phyloP scores from a whole-genome alignment of 2,329 filamentous ascomycete species.

The Juglanconis sp. region DNA sequence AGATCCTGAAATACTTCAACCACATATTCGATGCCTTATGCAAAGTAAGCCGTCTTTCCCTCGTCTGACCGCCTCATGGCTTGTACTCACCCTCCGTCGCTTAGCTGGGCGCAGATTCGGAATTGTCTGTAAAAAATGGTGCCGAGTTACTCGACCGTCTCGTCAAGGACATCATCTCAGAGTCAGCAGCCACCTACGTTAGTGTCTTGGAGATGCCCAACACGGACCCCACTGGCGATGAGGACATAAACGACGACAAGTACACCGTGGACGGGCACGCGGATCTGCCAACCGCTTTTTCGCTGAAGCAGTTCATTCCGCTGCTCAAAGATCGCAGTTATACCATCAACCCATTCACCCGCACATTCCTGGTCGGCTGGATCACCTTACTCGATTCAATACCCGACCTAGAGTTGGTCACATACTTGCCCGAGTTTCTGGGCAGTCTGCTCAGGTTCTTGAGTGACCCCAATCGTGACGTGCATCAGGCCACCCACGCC shows the following conservation, averaged over 20 bases:
- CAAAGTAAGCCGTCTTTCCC: conserved; percentile 61
- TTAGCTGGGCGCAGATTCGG: conserved; percentile 90
- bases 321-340: conserved; percentile 90
- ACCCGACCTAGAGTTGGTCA: conserved; percentile 90
- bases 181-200: conserved; percentile 91
- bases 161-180: conserved; percentile 93
- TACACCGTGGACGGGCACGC: conserved; percentile 40
- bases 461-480: conserved; percentile 85
- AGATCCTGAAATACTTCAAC: conserved; percentile 96
- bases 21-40: conserved; percentile 96
- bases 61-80: background rate
- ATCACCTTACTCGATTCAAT: conserved; percentile 93
- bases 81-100: conserved; percentile 7
- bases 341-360: conserved; percentile 90
- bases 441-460: conserved; percentile 87
- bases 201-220: conserved; percentile 70
- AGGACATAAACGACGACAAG: conserved; percentile 46
- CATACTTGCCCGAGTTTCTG: conserved; percentile 87
- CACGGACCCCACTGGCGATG: conserved; percentile 39
- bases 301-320: conserved; percentile 84
- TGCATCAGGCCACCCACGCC: conserved; percentile 88
- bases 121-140: conserved; percentile 96
- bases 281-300: conserved; percentile 80
- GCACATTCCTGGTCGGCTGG: conserved; percentile 95
- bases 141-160: conserved; percentile 92